These are phyloP conservation scores for Aspergillus intermedius DNA, from an alignment of 2,329 filamentous ascomycete genomes.

Conservation along the genomic window DNA sequence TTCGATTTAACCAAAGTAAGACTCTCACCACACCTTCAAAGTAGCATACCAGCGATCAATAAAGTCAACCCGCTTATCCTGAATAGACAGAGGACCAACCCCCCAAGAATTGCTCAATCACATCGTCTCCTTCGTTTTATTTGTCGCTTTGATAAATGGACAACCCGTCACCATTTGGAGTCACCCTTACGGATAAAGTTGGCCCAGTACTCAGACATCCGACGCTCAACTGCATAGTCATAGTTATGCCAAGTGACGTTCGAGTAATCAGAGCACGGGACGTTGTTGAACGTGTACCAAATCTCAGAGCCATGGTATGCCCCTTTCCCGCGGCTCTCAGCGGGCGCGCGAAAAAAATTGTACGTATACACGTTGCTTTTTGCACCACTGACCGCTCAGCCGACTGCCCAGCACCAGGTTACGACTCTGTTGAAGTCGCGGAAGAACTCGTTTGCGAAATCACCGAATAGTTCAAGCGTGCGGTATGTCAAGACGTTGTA, in stretches of 20 bases:
- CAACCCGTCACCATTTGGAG: conserved; percentile 28
- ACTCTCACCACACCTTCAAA: not conserved
- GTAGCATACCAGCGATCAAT: not conserved
- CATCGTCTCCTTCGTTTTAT: not conserved
- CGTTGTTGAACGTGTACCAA: conserved; percentile 27
- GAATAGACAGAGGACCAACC: not conserved
- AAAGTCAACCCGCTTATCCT: not conserved
- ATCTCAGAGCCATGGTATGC: conserved; percentile 27
- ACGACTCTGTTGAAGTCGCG: conserved; percentile 18
- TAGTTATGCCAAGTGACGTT: conserved; percentile 20
- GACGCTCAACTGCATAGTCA: conserved; percentile 21
- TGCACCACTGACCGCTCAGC: conserved; percentile 19
- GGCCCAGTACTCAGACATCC: conserved; percentile 25
- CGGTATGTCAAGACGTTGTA: conserved; percentile 14
- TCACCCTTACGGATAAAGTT: conserved; percentile 27
- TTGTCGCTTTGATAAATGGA: not conserved
- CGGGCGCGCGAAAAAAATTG: conserved; percentile 24
- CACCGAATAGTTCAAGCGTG: conserved; percentile 13
- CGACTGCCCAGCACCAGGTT: conserved; percentile 20
- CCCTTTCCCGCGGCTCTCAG: conserved; percentile 13
- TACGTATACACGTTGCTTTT: conserved; percentile 23
- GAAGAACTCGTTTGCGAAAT: conserved; percentile 17
- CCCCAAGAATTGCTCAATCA: not conserved
- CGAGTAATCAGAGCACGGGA: conserved; percentile 18
- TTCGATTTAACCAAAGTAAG: no score